Conservation (phyloP, 176 grass and related monocot species). For the Cenchrus purpureus region DNA sequence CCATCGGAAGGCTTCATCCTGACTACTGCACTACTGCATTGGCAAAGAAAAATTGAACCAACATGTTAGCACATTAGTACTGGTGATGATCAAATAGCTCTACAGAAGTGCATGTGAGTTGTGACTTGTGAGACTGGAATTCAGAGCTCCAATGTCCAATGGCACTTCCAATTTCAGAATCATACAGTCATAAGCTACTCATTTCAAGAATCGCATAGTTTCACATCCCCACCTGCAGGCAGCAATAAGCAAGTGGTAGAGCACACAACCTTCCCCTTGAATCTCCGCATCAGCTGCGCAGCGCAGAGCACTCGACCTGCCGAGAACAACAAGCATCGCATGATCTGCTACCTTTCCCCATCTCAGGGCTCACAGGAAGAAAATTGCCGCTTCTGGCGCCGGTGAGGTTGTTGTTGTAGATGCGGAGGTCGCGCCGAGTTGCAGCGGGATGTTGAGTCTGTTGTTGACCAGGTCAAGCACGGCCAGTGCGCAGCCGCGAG, state of each 20-base stretch:
- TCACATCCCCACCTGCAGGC: neutral
- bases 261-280: neutral
- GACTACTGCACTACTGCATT: neutral
- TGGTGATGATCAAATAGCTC: no score
- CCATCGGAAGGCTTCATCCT: conserved; percentile 37
- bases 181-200: neutral
- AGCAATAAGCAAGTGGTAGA: neutral
- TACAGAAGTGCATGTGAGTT: no score
- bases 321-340: neutral
- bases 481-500: no score
- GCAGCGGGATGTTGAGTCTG: no score
- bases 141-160: neutral
- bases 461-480: no score
- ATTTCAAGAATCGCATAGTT: neutral
- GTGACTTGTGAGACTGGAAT: neutral
- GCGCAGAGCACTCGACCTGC: neutral
- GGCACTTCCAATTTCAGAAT: neutral
- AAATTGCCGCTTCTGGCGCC: no score
- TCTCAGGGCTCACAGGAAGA: no score
- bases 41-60: no score
- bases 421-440: no score
- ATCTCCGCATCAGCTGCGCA: neutral
- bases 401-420: no score
- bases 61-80: no score
- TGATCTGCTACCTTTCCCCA: no score